A percentile compares a stretch with the other conserved stretches of the same genome.
These are phyloP conservation scores for Rutstroemia sp. DNA, from an alignment of 2,329 filamentous ascomycete species.

Conservation along the genomic window DNA sequence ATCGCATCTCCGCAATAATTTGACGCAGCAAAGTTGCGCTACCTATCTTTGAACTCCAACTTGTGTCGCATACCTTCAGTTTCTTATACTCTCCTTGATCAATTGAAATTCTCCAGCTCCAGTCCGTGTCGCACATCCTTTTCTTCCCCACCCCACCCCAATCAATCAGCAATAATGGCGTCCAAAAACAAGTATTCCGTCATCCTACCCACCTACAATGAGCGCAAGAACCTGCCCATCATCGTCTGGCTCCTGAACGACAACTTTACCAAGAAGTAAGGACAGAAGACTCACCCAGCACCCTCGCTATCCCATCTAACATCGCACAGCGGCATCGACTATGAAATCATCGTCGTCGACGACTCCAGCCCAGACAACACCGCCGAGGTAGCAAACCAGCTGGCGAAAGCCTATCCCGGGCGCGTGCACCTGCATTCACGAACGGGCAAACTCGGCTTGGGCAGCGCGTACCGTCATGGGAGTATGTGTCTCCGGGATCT, in stretches of 20 bases:
- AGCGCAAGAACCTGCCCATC: conserved; percentile 93
- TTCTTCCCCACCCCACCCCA: no score
- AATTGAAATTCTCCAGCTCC: no score
- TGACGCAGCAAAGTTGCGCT: no score
- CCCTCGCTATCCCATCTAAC: neutral
- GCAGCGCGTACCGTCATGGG: conserved; percentile 28
- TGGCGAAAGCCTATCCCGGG: conserved; percentile 74
- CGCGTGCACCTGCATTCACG: conserved; percentile 82
- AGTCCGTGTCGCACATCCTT: no score
- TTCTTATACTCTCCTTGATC: no score
- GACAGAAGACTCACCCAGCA: neutral
- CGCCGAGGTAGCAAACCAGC: conserved; percentile 81
- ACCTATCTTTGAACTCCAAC: no score
- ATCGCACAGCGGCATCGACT: conserved; percentile 70
- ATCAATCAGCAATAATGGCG: conserved; percentile 12
- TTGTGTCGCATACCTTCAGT: no score
- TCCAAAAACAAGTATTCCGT: conserved; percentile 82
- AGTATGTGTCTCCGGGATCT: no score
- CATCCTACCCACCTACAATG: conserved; percentile 97
- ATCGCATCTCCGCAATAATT: no score
- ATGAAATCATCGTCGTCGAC: conserved; percentile 97
- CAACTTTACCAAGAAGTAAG: conserved; percentile 83
- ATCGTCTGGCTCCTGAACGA: conserved; percentile 89
- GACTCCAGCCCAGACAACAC: conserved; percentile 96
- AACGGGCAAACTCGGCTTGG: conserved; percentile 53